Conservation (phyloP, 306 rosid species). For the Cicer yamashitae region DNA sequence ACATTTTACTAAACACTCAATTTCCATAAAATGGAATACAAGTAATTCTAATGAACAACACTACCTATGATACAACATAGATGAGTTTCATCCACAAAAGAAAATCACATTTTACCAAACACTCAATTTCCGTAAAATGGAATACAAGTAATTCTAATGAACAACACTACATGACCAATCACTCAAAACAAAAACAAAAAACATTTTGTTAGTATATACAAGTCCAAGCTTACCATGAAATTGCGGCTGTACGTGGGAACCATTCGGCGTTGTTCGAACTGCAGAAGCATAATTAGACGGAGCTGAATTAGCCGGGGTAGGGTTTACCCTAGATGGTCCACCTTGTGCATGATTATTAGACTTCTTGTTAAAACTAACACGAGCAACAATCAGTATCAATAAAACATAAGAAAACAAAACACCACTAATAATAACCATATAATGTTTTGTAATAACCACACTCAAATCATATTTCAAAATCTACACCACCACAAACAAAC, state of each 20-base stretch:
- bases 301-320: constrained; percentile 56
- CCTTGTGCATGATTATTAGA: constrained; percentile 84
- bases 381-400: constrained; percentile 42
- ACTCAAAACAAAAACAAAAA: background rate
- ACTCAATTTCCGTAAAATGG: constrained; percentile 20
- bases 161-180: background rate
- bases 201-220: background rate
- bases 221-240: constrained; percentile 58
- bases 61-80: constrained; percentile 51
- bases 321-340: constrained; percentile 79
- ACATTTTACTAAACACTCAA: constrained; percentile 25
- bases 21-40: constrained; percentile 21
- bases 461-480: background rate
- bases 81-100: constrained; percentile 4
- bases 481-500: constrained; percentile 7
- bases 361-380: constrained; percentile 70
- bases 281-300: constrained; percentile 61
- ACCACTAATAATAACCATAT: too few species aligned
- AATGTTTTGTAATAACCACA: background rate
- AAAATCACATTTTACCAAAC: constrained; percentile 23
- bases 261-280: constrained; percentile 67
- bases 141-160: constrained; percentile 19
- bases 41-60: background rate
- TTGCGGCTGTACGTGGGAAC: constrained; percentile 63
- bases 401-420: background rate